Evolutionary conservation across 257 asterid genomes (phyloP).

Genomic region (Cinchona pubescens): DNA sequence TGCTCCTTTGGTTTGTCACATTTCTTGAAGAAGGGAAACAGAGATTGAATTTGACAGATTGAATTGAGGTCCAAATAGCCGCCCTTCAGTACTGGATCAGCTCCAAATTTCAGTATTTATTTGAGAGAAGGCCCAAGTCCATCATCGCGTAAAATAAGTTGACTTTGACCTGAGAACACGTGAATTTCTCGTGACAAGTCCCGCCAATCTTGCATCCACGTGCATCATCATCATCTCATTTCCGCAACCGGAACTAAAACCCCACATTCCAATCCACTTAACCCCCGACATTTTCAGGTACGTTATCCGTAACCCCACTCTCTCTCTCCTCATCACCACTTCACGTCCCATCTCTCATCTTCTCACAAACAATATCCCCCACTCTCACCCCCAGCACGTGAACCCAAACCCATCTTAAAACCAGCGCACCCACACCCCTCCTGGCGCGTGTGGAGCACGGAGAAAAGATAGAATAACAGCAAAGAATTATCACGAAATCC

Average conservation of each 20-base stretch:
- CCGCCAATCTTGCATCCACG: conserved; percentile 9
- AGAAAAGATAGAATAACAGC: conserved; percentile 21
- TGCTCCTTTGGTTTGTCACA: too few species aligned
- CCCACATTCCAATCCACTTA: conserved; percentile 37
- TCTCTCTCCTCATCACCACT: conserved; percentile 3
- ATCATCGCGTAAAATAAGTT: neutral
- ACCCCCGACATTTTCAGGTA: conserved; percentile 35
- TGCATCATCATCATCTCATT: conserved; percentile 6
- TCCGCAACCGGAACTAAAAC: conserved; percentile 41
- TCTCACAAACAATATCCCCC: neutral
- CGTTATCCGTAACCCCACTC: conserved; percentile 42
- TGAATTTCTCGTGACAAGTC: neutral
- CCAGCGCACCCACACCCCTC: fast-evolving
- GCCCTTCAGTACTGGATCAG: too few species aligned
- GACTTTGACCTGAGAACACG: neutral
- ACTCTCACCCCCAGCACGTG: conserved; percentile 2
- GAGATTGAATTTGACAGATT: too few species aligned
- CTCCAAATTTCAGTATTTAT: neutral
- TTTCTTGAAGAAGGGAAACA: too few species aligned
- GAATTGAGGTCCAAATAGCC: too few species aligned
- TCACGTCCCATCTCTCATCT: neutral
- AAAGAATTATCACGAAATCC: conserved; percentile 27
- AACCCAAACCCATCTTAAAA: neutral
- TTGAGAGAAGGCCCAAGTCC: neutral
- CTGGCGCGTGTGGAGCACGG: conserved; percentile 25